Conservation (phyloP, 306 rosid genomes). For the Fragaria ananassa region DNA sequence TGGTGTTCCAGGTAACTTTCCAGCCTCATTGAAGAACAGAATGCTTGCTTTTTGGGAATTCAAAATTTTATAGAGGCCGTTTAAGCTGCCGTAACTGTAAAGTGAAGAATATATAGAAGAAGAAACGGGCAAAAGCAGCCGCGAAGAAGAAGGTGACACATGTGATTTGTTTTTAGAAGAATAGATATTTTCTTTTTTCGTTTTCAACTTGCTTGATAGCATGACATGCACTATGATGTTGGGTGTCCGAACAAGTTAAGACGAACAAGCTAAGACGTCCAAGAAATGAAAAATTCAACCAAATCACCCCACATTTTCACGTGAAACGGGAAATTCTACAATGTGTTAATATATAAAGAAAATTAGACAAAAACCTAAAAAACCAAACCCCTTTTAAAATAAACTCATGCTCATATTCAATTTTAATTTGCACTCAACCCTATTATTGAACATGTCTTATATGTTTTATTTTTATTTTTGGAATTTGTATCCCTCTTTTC, state of each 20-base stretch:
- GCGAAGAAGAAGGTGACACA: background rate
- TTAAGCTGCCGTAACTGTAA: constrained; percentile 35
- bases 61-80: constrained; percentile 17
- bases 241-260: background rate
- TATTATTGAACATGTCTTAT: too few species aligned
- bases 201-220: background rate
- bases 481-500: too few species aligned
- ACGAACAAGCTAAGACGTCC: background rate
- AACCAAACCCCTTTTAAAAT: too few species aligned
- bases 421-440: too few species aligned
- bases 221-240: background rate
- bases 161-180: background rate
- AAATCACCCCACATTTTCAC: background rate
- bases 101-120: constrained; percentile 32
- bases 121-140: constrained; percentile 28
- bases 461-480: too few species aligned
- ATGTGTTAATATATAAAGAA: too few species aligned
- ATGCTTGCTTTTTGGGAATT: constrained; percentile 13
- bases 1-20: background rate
- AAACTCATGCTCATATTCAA: too few species aligned
- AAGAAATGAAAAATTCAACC: too few species aligned
- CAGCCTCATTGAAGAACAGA: constrained; percentile 7
- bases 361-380: too few species aligned
- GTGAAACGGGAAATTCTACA: background rate
- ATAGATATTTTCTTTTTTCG: background rate